These are phyloP conservation scores for Fomes fomentarius DNA, from an alignment of 1,284 basidiomycete genomes.

Conservation along the genomic window DNA sequence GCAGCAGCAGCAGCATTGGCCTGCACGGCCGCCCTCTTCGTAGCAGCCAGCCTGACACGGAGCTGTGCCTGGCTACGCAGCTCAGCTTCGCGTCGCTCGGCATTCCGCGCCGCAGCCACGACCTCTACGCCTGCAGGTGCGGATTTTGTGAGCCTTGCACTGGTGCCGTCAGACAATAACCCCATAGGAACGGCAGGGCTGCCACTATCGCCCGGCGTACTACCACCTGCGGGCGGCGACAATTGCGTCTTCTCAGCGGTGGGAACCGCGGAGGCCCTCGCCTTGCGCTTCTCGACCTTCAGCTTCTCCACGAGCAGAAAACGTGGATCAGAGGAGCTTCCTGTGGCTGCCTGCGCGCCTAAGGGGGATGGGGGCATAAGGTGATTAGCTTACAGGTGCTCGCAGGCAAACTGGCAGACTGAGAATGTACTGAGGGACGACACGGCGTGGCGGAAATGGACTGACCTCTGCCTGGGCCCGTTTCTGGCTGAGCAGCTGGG, in stretches of 20 bases:
- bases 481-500: background rate
- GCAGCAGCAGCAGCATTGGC: background rate
- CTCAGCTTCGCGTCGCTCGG: constrained; percentile 40
- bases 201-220: too few species aligned
- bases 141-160: constrained; percentile 5
- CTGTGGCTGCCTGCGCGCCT: constrained; percentile 3
- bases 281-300: constrained; percentile 44
- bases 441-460: background rate
- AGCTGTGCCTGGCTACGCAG: constrained; percentile 54
- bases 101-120: constrained; percentile 21
- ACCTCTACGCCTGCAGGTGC: constrained; percentile 9
- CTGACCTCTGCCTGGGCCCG: background rate
- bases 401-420: constrained; percentile 17
- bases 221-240: constrained; percentile 5
- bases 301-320: constrained; percentile 48
- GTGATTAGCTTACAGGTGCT: constrained; percentile 9
- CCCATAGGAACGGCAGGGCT: constrained; percentile 17
- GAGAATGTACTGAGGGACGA: too few species aligned
- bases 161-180: background rate
- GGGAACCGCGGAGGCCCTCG: constrained; percentile 21
- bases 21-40: constrained; percentile 38
- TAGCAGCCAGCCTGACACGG: constrained; percentile 51
- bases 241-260: constrained; percentile 24
- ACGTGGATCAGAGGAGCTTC: constrained; percentile 31
- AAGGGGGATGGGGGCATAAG: constrained; percentile 1